Evolutionary conservation across 139 green algal genomes (phyloP).

Genomic region (Chlorella sp.): DNA sequence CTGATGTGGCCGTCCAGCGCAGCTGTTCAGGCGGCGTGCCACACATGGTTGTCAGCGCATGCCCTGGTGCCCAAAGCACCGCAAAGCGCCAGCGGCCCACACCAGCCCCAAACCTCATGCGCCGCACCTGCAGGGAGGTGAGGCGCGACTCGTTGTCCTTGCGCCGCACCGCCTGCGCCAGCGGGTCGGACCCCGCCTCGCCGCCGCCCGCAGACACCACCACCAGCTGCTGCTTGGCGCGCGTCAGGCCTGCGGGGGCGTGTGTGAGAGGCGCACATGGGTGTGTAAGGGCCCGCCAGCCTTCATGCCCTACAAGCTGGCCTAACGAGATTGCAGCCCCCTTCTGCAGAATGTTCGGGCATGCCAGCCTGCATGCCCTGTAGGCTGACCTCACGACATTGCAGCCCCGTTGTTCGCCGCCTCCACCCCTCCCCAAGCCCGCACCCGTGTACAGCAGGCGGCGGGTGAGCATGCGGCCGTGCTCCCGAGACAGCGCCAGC

Average conservation of each 20-base stretch:
- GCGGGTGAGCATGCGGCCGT: conserved; percentile 63
- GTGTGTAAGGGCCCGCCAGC: neutral
- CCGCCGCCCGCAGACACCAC: conserved; percentile 44
- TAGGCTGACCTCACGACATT: neutral
- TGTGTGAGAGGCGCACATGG: no score
- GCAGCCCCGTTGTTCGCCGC: neutral
- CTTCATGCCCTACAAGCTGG: neutral
- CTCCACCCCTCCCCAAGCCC: neutral
- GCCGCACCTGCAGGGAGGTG: conserved; percentile 39
- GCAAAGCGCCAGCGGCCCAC: neutral
- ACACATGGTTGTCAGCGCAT: neutral
- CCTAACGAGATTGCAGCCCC: neutral
- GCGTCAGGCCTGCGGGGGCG: conserved; percentile 49
- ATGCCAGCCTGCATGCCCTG: neutral
- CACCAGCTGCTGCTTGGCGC: conserved; percentile 61
- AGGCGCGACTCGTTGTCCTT: conserved; percentile 27
- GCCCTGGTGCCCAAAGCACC: neutral
- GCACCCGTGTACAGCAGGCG: conserved; percentile 83
- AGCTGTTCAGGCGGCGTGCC: neutral
- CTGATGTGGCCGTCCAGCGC: no score
- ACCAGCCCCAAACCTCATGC: neutral
- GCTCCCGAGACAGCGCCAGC: conserved; percentile 57
- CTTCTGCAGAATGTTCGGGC: no score
- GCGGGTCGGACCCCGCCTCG: conserved; percentile 12
- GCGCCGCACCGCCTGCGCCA: conserved; percentile 40